phyloP scores from a whole-genome alignment of 768 basidiomycete genomes.

The Lentinus tigrinus region DNA sequence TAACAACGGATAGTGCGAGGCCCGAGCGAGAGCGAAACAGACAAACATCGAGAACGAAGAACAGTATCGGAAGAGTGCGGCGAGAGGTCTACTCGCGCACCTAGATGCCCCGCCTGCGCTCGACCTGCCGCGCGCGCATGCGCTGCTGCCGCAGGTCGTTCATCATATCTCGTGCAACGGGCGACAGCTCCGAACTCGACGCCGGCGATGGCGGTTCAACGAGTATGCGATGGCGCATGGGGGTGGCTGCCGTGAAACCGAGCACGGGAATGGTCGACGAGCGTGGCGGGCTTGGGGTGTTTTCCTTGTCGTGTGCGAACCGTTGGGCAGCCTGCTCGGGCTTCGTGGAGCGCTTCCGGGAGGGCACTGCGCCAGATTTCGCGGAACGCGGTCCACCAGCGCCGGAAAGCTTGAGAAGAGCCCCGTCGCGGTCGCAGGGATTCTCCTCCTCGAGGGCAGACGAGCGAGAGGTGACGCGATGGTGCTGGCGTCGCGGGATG shows the following conservation, averaged over 20 bases:
- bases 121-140: slow-evolving; percentile 21
- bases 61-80: background rate
- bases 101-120: slow-evolving; percentile 13
- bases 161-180: slow-evolving; percentile 68
- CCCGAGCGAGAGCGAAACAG: background rate
- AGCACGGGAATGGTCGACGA: background rate
- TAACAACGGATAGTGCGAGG: too few species aligned
- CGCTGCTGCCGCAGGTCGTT: slow-evolving; percentile 49
- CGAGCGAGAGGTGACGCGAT: slow-evolving; percentile 13
- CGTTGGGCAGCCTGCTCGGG: slow-evolving; percentile 2
- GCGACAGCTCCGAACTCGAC: slow-evolving; percentile 73
- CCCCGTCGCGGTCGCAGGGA: background rate
- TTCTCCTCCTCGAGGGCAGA: slow-evolving; percentile 4
- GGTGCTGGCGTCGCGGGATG: slow-evolving; percentile 30
- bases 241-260: background rate
- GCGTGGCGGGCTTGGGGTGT: slow-evolving; percentile 21
- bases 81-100: slow-evolving; percentile 4
- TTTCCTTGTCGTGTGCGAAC: slow-evolving; percentile 23
- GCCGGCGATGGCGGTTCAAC: slow-evolving; percentile 53
- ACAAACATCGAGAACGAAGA: background rate
- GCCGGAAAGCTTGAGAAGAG: background rate
- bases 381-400: background rate
- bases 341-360: slow-evolving; percentile 11
- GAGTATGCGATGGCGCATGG: slow-evolving; percentile 22
- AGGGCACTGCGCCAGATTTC: background rate